Evolutionary conservation across 2,329 filamentous ascomycete species (phyloP).

Genomic region (Aureobasidium leucospermi): DNA sequence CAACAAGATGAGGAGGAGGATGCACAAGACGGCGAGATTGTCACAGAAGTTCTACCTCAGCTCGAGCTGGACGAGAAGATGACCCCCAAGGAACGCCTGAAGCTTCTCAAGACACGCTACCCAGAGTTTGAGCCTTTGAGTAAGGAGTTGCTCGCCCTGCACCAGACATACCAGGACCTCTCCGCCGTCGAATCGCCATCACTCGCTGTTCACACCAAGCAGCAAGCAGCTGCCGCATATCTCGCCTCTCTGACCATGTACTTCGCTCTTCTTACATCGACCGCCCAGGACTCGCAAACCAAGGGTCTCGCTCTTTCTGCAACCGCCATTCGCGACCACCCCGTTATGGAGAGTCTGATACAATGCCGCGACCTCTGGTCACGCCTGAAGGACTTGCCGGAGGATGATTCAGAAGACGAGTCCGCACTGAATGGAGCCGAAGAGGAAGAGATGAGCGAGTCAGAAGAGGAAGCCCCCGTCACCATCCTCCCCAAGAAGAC

Average conservation of each 20-base stretch:
- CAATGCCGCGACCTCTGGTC: slow-evolving; percentile 76
- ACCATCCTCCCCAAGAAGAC: slow-evolving; percentile 26
- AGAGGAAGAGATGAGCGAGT: slow-evolving; percentile 21
- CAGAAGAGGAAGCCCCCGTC: slow-evolving; percentile 26
- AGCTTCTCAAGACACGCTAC: slow-evolving; percentile 71
- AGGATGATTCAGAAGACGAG: slow-evolving; percentile 16
- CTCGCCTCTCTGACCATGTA: slow-evolving; percentile 85
- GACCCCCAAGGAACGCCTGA: slow-evolving; percentile 63
- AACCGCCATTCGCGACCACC: slow-evolving; percentile 76
- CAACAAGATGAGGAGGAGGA: slow-evolving; percentile 42
- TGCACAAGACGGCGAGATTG: slow-evolving; percentile 41
- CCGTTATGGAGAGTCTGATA: slow-evolving; percentile 79
- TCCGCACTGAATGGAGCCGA: slow-evolving; percentile 6
- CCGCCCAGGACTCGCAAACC: slow-evolving; percentile 50
- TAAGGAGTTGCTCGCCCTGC: slow-evolving; percentile 68
- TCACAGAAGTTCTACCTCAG: slow-evolving; percentile 81
- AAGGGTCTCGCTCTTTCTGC: slow-evolving; percentile 58
- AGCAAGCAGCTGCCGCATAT: slow-evolving; percentile 77
- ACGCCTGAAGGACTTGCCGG: slow-evolving; percentile 56
- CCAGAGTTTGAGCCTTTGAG: slow-evolving; percentile 86
- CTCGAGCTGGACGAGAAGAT: slow-evolving; percentile 75
- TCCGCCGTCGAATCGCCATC: slow-evolving; percentile 6
- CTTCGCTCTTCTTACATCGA: slow-evolving; percentile 84
- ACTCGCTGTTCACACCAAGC: slow-evolving; percentile 48
- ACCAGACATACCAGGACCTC: slow-evolving; percentile 28